Base-by-base conservation (phyloP, 2,329 filamentous ascomycete genomes). In the Xylariaceae sp. region DNA sequence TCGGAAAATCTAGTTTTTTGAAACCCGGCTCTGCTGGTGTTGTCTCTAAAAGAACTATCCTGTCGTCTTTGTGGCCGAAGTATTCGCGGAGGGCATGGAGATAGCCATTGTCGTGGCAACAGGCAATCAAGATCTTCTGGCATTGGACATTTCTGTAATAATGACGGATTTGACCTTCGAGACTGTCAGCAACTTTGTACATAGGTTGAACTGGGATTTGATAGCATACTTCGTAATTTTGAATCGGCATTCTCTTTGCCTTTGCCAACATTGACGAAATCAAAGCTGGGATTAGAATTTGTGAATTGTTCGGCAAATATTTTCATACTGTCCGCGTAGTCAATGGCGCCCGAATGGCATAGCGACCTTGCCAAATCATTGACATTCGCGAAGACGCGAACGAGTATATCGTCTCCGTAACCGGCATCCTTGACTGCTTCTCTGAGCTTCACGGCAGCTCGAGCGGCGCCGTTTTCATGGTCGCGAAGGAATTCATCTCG, bases 21-120 rank as follows among this genome's bases (percentile, higher is more conserved):
- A 69, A 69, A 18, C 52, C 54, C 31, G 66, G 65, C 54, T 69
- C 66, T 7, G 67, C 67, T 16, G 60, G 62, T 5, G 67, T 69
- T 41, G 67, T 69, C 53, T 69, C 67, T 41, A 69, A 52, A 51
- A 69, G 59, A 12, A 58, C 58, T 19, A 69, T 56, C 51, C 53
- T 67, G 41, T 57, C 50, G 7, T 65, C 64, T 7, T 44, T 9
- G 36, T 43, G 42, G 13, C 65, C 65, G 14, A 60, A 60, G 59
- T 67, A 69, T 45, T 66, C 64, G 42, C 67, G 66, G 41, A 69
- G 66, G 51, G 69, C 66, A 43, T 67, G 66, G 41, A 69, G 60
- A 60, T 69, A 69, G 49, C 67, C 67, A 56, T 67, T 69, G 56
- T 69, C 67, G 41, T 69, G 67, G 54, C 67, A 69, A 49, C 65